These are phyloP conservation scores for Glycine soja DNA, from an alignment of 306 rosid species.

Conservation along the genomic window DNA sequence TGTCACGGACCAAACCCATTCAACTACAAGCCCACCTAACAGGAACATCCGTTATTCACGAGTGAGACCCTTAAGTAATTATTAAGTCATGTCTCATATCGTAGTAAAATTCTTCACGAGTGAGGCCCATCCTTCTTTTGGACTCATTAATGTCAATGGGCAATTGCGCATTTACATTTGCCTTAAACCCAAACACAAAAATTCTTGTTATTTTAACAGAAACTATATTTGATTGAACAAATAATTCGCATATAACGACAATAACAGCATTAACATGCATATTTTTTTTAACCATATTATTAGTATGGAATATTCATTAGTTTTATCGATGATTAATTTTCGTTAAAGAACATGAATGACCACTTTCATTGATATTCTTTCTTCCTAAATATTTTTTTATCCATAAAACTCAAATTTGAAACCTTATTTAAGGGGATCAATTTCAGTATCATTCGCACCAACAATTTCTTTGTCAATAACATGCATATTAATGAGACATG, in stretches of 20 bases:
- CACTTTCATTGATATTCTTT: too few relatives aligned
- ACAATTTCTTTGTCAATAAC: too few relatives aligned
- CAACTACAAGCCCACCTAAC: constrained; percentile 40
- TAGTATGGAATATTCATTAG: too few relatives aligned
- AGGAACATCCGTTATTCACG: background rate
- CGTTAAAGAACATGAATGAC: too few relatives aligned
- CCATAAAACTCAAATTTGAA: too few relatives aligned
- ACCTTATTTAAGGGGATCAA: too few relatives aligned
- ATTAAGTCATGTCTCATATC: background rate
- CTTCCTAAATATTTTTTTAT: too few relatives aligned
- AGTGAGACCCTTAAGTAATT: background rate
- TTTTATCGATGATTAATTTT: too few relatives aligned
- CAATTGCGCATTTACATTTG: background rate
- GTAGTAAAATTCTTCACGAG: constrained; percentile 20
- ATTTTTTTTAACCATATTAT: too few relatives aligned
- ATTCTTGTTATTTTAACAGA: too few relatives aligned
- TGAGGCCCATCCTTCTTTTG: background rate
- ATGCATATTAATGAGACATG: background rate
- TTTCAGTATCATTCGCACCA: too few relatives aligned
- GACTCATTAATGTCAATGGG: background rate
- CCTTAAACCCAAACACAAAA: background rate
- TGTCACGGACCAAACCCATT: constrained; percentile 45
- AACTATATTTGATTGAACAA: background rate
- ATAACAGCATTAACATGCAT: background rate
- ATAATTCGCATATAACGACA: background rate